Conservation (phyloP, 768 basidiomycete genomes). For the Xerocomellus amylosporus region DNA sequence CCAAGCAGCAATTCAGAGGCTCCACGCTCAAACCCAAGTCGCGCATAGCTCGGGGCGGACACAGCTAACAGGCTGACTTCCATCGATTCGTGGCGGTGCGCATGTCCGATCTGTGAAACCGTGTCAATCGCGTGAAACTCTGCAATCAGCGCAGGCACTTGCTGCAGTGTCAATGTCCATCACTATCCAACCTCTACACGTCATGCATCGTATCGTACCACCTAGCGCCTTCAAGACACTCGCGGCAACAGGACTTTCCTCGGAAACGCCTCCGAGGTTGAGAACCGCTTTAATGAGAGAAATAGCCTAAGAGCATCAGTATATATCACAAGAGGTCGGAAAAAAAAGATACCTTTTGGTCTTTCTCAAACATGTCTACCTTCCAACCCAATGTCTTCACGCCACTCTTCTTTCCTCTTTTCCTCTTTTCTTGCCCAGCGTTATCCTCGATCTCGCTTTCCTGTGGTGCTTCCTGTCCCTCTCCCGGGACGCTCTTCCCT, state of each 20-base stretch:
- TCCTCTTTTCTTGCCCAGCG: conserved; percentile 11
- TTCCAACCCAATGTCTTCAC: conserved; percentile 41
- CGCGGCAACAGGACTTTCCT: conserved; percentile 28
- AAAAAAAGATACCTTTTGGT: conserved; percentile 46
- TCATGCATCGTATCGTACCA: conserved; percentile 42
- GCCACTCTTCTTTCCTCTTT: conserved; percentile 6
- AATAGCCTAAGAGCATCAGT: conserved; percentile 41
- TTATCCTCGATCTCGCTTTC: not conserved
- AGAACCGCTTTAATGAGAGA: conserved; percentile 41
- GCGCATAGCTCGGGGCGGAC: rapidly evolving
- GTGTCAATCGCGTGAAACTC: not conserved
- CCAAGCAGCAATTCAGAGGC: conserved; percentile 17
- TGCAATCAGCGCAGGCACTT: conserved; percentile 14
- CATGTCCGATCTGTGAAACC: conserved; percentile 54
- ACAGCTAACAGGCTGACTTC: conserved; percentile 33
- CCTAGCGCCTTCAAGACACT: conserved; percentile 24
- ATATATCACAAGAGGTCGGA: not conserved
- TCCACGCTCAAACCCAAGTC: conserved; percentile 26
- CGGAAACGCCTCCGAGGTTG: conserved; percentile 27
- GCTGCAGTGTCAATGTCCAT: conserved; percentile 51
- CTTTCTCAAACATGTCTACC: conserved; percentile 52
- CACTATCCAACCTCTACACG: conserved; percentile 48
- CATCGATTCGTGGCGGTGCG: conserved; percentile 60
- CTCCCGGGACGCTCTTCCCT: not conserved
- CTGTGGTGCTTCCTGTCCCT: not conserved